Percentiles rank a stretch among this genome's conserved stretches.
These are phyloP conservation scores for Ottelia alismoides DNA, from an alignment of 106 monocot species.

Conservation along the genomic window DNA sequence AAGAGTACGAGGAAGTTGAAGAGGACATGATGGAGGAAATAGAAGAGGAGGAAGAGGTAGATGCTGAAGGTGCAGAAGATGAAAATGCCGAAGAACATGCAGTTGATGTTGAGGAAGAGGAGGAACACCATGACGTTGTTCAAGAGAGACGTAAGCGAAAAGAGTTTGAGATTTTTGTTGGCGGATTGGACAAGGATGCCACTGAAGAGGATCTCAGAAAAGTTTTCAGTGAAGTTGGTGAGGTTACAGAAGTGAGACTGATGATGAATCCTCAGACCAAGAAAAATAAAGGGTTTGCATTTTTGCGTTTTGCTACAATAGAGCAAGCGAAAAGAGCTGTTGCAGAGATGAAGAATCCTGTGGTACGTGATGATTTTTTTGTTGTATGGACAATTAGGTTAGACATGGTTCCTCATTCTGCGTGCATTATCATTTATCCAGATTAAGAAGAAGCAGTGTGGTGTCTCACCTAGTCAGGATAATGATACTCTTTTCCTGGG, in stretches of 20 bases:
- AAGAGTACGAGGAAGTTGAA: slow-evolving; percentile 29
- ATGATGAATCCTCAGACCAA: slow-evolving; percentile 66
- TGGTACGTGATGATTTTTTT: no score
- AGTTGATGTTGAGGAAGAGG: slow-evolving; percentile 32
- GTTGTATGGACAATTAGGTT: no score
- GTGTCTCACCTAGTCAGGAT: slow-evolving; percentile 71
- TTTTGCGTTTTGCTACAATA: slow-evolving; percentile 76
- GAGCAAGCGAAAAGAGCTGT: slow-evolving; percentile 81
- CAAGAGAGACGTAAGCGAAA: slow-evolving; percentile 53
- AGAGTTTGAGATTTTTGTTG: slow-evolving; percentile 93
- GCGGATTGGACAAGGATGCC: slow-evolving; percentile 77
- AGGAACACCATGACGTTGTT: slow-evolving; percentile 10
- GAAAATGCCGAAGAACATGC: slow-evolving; percentile 45
- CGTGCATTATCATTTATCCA: slow-evolving; percentile 18
- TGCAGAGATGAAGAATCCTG: slow-evolving; percentile 53
- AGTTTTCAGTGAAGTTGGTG: slow-evolving; percentile 65
- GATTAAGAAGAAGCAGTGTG: slow-evolving; percentile 85
- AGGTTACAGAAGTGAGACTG: slow-evolving; percentile 57
- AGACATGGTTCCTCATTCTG: no score
- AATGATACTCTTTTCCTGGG: slow-evolving; percentile 84
- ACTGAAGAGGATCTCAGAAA: slow-evolving; percentile 68
- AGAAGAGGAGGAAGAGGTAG: slow-evolving; percentile 31
- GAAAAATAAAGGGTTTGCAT: slow-evolving; percentile 91
- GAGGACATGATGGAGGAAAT: slow-evolving; percentile 38
- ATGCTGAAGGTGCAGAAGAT: slow-evolving; percentile 33